Evolutionary conservation across 1,284 basidiomycete genomes (phyloP).

Genomic region (Rhodotorula sp.): DNA sequence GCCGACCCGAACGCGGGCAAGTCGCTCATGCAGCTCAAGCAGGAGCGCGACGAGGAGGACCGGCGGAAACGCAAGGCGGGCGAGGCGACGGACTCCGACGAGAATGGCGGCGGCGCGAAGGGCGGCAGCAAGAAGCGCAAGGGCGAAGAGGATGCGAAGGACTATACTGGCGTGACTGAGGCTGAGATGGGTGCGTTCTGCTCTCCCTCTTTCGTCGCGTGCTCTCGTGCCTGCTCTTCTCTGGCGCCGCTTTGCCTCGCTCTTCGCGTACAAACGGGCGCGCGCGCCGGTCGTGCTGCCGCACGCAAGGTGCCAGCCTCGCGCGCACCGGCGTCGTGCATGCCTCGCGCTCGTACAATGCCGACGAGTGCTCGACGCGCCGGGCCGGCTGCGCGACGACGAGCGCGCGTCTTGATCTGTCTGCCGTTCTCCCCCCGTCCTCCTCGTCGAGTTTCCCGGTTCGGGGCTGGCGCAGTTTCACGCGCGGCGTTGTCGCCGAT

Average conservation of each 20-base stretch:
- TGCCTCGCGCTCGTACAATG: background rate
- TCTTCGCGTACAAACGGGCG: too few relatives aligned
- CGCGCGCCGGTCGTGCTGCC: too few relatives aligned
- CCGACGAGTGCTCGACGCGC: background rate
- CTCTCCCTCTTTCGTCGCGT: background rate
- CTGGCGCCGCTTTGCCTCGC: background rate
- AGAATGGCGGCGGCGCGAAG: background rate
- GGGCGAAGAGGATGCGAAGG: conserved; percentile 54
- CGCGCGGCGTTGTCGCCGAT: too few relatives aligned
- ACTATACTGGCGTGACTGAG: conserved; percentile 71
- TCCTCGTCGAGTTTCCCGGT: too few relatives aligned
- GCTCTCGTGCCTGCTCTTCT: background rate
- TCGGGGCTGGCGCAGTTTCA: too few relatives aligned
- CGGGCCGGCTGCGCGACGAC: too few relatives aligned
- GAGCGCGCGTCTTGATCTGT: too few relatives aligned
- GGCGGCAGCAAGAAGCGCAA: conserved; percentile 45
- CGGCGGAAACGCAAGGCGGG: conserved; percentile 65
- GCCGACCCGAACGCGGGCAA: conserved; percentile 59
- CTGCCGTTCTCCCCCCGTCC: too few relatives aligned
- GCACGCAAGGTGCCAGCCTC: background rate
- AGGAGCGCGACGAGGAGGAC: conserved; percentile 77
- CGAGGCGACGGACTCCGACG: conserved; percentile 59
- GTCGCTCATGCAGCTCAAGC: conserved; percentile 55
- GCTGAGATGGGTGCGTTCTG: conserved; percentile 77
- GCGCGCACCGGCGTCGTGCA: background rate